Conservation (phyloP, 345 rosid genomes). For the Arabidopsis thaliana region DNA sequence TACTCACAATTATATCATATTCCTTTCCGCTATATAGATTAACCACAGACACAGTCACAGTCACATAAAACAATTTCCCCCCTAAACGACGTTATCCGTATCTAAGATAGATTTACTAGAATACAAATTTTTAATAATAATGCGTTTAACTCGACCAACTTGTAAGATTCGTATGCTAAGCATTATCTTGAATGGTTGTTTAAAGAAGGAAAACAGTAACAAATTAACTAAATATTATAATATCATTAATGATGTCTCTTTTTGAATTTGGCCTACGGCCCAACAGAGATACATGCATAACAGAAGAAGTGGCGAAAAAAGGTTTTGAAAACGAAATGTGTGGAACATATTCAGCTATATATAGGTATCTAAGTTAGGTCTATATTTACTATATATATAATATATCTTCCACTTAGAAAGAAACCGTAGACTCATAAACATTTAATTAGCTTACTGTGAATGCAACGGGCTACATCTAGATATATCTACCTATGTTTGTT, state of each 20-base stretch:
- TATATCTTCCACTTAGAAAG: constrained; percentile 15
- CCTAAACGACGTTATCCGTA: constrained; percentile 1
- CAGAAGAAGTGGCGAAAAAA: constrained; percentile 16
- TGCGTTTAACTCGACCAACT: constrained; percentile 27
- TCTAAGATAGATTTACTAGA: not conserved
- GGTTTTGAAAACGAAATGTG: constrained; percentile 33
- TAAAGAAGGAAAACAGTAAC: not conserved
- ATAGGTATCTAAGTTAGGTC: constrained; percentile 25
- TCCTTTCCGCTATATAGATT: too few species aligned
- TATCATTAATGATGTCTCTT: constrained; percentile 6
- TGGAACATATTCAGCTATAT: constrained; percentile 26
- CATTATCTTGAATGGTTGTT: not conserved
- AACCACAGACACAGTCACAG: not conserved
- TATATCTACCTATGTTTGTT: not conserved
- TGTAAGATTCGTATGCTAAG: constrained; percentile 7
- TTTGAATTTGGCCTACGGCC: constrained; percentile 9
- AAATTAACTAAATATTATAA: constrained; percentile 6
- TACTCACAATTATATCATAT: too few species aligned
- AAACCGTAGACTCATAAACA: not conserved
- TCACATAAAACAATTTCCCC: not conserved
- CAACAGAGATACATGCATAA: constrained; percentile 24
- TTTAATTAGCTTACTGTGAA: constrained; percentile 1
- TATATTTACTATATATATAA: constrained; percentile 2
- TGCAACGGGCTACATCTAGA: not conserved
- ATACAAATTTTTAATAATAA: not conserved